Conservation (phyloP, 164 flowering plant species). For the Chloranthus sessilifolius region DNA sequence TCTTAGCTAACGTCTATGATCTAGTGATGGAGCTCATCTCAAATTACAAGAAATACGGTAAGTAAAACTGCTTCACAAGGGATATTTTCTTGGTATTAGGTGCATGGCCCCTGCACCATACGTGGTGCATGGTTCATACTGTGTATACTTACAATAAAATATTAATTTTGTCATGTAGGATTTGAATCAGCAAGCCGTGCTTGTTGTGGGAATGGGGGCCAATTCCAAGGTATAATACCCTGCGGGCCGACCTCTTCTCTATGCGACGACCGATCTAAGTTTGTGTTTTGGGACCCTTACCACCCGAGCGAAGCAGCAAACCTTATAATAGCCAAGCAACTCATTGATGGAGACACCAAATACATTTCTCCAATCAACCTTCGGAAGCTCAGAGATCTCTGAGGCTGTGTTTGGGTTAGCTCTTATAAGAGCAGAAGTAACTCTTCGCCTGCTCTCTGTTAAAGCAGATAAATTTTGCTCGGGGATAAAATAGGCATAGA, state of each 20-base stretch:
- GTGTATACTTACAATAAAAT: no score
- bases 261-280: constrained; percentile 61
- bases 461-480: no score
- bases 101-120: no score
- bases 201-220: constrained; percentile 94
- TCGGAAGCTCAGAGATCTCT: constrained; percentile 58
- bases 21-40: constrained; percentile 76
- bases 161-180: constrained; percentile 54
- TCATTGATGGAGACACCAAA: constrained; percentile 56
- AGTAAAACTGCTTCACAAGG: no score
- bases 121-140: no score
- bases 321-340: constrained; percentile 65
- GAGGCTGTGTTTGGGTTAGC: no score
- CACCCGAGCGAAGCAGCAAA: constrained; percentile 98
- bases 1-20: constrained; percentile 74
- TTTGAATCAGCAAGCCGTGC: constrained; percentile 63
- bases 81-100: background rate
- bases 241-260: constrained; percentile 76
- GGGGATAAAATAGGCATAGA: no score
- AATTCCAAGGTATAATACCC: constrained; percentile 78
- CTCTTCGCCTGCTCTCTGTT: no score
- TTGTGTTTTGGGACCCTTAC: constrained; percentile 96
- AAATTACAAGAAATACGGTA: constrained; percentile 69
- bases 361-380: constrained; percentile 76
- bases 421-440: no score